A percentile compares a stretch with the other conserved stretches of the same genome.
Conservation (phyloP, 2,329 filamentous ascomycete genomes). For the Trichoderma asperellum region DNA sequence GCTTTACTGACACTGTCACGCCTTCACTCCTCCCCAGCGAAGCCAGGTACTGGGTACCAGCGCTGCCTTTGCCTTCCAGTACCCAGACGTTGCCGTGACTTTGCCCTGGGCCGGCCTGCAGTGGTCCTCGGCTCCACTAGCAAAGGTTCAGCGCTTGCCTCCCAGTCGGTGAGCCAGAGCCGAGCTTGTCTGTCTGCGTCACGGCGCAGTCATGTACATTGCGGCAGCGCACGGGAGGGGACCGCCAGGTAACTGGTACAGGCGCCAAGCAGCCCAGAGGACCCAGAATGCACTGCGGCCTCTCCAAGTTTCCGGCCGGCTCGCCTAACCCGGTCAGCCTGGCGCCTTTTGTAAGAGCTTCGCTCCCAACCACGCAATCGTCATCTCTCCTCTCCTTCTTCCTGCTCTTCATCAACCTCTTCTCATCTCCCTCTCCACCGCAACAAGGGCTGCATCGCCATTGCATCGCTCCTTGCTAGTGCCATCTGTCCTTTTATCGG, state of each 20-base stretch:
- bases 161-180: constrained; percentile 22
- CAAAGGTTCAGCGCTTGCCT: constrained; percentile 11
- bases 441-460: constrained; percentile 6
- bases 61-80: neutral
- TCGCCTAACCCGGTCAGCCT: constrained; percentile 26
- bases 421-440: constrained; percentile 13
- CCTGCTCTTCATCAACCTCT: constrained; percentile 18
- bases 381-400: constrained; percentile 31
- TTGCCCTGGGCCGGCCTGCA: neutral
- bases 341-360: constrained; percentile 22
- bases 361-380: constrained; percentile 28
- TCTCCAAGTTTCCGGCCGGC: constrained; percentile 11
- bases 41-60: neutral
- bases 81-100: constrained; percentile 1
- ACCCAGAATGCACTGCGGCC: neutral
- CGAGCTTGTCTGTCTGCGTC: constrained; percentile 16
- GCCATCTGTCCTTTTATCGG: constrained; percentile 20
- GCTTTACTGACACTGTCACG: neutral
- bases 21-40: neutral
- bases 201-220: constrained; percentile 14
- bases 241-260: neutral
- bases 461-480: constrained; percentile 1
- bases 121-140: neutral
- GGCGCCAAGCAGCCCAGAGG: neutral
- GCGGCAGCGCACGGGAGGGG: constrained; percentile 4